These are phyloP conservation scores for Penicillium silybi DNA, from an alignment of 495 filamentous ascomycete species.

Conservation along the genomic window DNA sequence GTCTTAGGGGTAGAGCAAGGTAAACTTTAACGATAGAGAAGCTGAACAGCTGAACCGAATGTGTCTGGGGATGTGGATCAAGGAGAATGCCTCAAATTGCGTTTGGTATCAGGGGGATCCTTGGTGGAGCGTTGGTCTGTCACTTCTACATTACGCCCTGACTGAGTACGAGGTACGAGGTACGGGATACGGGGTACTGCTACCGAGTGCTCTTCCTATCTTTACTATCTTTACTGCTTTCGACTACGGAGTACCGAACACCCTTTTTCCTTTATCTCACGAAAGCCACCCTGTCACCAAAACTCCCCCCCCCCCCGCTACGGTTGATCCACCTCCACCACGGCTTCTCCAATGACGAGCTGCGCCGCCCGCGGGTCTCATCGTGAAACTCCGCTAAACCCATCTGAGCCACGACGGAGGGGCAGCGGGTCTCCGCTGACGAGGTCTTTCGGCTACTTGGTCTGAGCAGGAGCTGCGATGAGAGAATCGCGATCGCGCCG, in stretches of 20 bases:
- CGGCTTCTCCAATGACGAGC: constrained; percentile 2
- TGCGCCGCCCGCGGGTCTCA: constrained; percentile 14
- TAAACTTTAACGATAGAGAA: not conserved
- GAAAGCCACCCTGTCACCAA: not conserved
- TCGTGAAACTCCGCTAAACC: constrained; percentile 23
- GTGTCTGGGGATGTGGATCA: not conserved
- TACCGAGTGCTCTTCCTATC: not conserved
- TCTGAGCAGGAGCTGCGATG: not conserved
- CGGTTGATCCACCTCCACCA: not conserved
- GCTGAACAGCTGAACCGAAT: not conserved
- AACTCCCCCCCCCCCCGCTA: not conserved
- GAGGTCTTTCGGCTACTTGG: constrained; percentile 2
- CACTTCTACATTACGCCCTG: not conserved
- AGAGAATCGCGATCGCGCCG: constrained; percentile 1
- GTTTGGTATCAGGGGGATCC: not conserved
- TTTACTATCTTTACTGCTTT: not conserved
- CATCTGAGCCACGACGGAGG: constrained; percentile 1
- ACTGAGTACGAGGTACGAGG: no score
- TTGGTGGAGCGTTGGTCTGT: not conserved
- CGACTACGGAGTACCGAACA: not conserved
- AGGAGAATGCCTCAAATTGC: not conserved
- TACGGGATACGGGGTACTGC: no score
- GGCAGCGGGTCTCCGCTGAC: constrained; percentile 20
- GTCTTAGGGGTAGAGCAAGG: not conserved
- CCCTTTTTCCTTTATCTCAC: not conserved